Conservation (phyloP, 371 early-diverging fungal genomes). For the Mucor velutinosus region DNA sequence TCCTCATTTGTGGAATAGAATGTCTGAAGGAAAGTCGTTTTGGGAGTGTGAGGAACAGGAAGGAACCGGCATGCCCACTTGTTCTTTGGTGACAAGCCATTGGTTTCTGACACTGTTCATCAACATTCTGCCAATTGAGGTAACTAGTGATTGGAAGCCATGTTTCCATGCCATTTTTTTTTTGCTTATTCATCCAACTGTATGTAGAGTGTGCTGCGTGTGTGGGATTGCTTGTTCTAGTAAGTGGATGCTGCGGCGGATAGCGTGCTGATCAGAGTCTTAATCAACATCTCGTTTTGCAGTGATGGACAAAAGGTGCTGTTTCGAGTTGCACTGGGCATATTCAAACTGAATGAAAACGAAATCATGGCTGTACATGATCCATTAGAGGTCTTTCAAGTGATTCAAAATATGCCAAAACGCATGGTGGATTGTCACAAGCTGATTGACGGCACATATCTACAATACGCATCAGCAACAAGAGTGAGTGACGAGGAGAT, state of each 20-base stretch:
- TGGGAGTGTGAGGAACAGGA: conserved; percentile 57
- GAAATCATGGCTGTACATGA: conserved; percentile 66
- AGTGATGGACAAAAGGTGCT: conserved; percentile 82
- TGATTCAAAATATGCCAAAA: conserved; percentile 76
- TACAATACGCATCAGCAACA: conserved; percentile 53
- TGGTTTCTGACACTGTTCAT: conserved; percentile 88
- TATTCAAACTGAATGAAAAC: conserved; percentile 75
- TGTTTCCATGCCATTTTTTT: background rate
- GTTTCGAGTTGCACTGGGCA: conserved; percentile 77
- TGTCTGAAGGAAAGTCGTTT: conserved; percentile 52
- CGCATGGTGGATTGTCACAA: conserved; percentile 74
- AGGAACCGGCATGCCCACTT: conserved; percentile 65
- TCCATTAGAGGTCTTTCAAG: conserved; percentile 70
- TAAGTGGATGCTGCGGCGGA: conserved; percentile 21
- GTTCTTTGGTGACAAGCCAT: conserved; percentile 79
- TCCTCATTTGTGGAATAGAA: conserved; percentile 57
- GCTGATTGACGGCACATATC: conserved; percentile 66
- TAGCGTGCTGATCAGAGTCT: background rate
- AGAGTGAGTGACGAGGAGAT: conserved; percentile 61
- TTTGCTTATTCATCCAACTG: background rate
- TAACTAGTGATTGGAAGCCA: conserved; percentile 14
- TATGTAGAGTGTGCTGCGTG: conserved; percentile 68
- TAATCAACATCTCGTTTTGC: background rate
- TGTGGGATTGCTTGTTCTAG: conserved; percentile 88
- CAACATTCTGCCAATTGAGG: conserved; percentile 74